phyloP scores from a whole-genome alignment of 768 basidiomycete species.

The Bullera alba region DNA sequence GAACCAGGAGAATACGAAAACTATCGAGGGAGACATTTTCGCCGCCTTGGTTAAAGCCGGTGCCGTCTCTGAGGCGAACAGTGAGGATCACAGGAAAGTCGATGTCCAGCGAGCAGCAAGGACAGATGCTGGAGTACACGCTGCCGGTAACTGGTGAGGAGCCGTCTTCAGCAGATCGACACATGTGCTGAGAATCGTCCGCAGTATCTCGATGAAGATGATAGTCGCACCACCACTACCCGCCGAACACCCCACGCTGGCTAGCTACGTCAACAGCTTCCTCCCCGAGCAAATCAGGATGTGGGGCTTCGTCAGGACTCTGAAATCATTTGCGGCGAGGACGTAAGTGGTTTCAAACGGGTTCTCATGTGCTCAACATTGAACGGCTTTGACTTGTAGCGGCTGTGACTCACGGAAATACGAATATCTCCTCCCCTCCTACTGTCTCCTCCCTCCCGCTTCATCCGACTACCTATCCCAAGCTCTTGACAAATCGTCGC shows the following conservation, averaged over 20 bases:
- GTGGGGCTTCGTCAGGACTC: conserved; percentile 71
- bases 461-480: conserved; percentile 58
- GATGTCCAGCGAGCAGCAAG: conserved; percentile 79
- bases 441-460: conserved; percentile 83
- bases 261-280: conserved; percentile 69
- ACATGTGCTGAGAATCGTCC: neutral
- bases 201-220: conserved; percentile 61
- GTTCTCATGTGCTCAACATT: neutral
- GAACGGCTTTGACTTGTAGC: conserved; percentile 49
- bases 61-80: conserved; percentile 90
- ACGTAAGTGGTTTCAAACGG: conserved; percentile 31
- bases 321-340: conserved; percentile 49
- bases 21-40: conserved; percentile 87
- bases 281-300: conserved; percentile 85
- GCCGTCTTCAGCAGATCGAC: neutral
- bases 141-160: conserved; percentile 85
- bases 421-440: conserved; percentile 93
- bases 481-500: conserved; percentile 47
- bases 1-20: conserved; percentile 54
- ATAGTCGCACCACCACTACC: conserved; percentile 61
- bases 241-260: conserved; percentile 51
- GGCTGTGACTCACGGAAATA: conserved; percentile 93
- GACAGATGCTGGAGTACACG: conserved; percentile 96
- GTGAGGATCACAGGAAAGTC: conserved; percentile 82
- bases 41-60: conserved; percentile 80